Percentiles rank a stretch among this genome's conserved stretches.
These are phyloP conservation scores for Russula foetens DNA, from an alignment of 768 basidiomycete genomes.

Conservation along the genomic window DNA sequence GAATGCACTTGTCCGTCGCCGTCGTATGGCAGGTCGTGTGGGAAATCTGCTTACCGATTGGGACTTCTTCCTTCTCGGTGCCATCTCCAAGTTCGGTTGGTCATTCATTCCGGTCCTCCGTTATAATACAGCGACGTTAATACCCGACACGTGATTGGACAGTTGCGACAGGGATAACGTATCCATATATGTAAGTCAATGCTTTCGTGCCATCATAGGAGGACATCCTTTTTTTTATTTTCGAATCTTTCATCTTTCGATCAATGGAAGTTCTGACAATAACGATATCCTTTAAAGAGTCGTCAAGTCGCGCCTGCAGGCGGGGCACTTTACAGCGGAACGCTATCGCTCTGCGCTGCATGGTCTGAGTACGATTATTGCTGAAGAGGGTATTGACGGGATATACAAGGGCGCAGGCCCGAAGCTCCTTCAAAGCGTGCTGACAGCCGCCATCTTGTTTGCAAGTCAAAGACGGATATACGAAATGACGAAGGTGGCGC, in stretches of 20 bases:
- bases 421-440: conserved; percentile 86
- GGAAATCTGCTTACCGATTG: conserved; percentile 60
- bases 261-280: not conserved
- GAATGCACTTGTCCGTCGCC: conserved; percentile 62
- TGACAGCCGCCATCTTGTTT: conserved; percentile 92
- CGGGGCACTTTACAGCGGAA: conserved; percentile 57
- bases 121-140: not conserved
- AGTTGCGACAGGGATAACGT: conserved; percentile 49
- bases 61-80: conserved; percentile 95
- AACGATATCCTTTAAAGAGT: conserved; percentile 31
- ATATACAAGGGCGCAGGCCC: conserved; percentile 81
- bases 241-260: not conserved
- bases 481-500: conserved; percentile 49
- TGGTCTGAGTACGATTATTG: conserved; percentile 70
- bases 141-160: not conserved
- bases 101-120: not conserved
- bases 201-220: not conserved
- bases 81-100: conserved; percentile 80
- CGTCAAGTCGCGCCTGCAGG: conserved; percentile 74
- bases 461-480: conserved; percentile 79
- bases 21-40: conserved; percentile 39
- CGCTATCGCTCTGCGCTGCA: conserved; percentile 70
- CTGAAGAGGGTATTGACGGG: conserved; percentile 72
- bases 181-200: conserved; percentile 60
- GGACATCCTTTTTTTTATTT: not conserved